These are phyloP conservation scores for Backusella psychrophila DNA, from an alignment of 192 early-diverging fungal species.

Conservation along the genomic window DNA sequence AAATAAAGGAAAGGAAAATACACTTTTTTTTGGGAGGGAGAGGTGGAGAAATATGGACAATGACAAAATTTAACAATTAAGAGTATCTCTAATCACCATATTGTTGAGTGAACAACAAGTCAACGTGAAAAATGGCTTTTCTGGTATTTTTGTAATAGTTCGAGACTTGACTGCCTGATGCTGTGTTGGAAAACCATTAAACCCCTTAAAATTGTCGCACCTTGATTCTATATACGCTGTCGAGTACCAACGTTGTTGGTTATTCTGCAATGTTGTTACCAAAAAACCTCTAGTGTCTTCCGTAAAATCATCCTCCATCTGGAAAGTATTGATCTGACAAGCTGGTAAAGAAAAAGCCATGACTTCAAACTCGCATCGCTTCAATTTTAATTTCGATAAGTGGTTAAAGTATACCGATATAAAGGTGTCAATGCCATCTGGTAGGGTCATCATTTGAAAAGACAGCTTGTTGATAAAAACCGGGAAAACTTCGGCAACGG, in stretches of 20 bases:
- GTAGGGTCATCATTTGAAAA: neutral
- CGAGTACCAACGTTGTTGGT: neutral
- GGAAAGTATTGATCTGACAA: neutral
- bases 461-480: neutral
- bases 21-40: neutral
- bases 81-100: neutral
- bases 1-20: neutral
- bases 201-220: neutral
- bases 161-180: neutral
- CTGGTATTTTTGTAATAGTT: neutral
- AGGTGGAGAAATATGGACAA: neutral
- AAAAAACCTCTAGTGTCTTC: neutral
- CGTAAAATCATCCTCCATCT: neutral
- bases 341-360: neutral
- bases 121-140: neutral
- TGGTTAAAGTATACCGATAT: neutral
- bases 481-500: neutral
- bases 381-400: neutral
- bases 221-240: neutral
- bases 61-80: neutral
- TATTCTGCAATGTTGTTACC: neutral
- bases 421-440: neutral
- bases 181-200: neutral
- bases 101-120: neutral
- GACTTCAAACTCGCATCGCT: neutral